These are phyloP conservation scores for Teratosphaeria nubilosa DNA, from an alignment of 2,329 filamentous ascomycete species.

Conservation along the genomic window DNA sequence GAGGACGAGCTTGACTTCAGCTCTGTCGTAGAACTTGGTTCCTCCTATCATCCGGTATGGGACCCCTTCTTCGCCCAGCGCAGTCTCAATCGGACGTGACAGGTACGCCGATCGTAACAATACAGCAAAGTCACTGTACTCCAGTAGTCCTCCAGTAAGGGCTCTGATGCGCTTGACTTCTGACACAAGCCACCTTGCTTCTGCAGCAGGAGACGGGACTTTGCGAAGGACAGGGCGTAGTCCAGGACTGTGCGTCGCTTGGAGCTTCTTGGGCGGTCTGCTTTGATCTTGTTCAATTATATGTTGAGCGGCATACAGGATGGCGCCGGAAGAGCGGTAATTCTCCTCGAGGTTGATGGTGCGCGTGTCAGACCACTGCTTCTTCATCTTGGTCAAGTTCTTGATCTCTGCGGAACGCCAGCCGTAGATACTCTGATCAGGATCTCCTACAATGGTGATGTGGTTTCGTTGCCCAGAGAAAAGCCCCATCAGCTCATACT, in stretches of 20 bases:
- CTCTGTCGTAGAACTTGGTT: conserved; percentile 80
- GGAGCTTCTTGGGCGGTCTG: conserved; percentile 68
- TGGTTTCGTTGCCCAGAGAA: conserved; percentile 61
- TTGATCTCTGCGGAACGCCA: conserved; percentile 88
- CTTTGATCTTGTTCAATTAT: conserved; percentile 84
- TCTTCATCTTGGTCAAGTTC: conserved; percentile 70
- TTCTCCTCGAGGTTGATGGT: conserved; percentile 86
- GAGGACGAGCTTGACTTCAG: conserved; percentile 75
- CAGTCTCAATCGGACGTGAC: conserved; percentile 76
- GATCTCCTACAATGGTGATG: conserved; percentile 94
- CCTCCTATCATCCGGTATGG: conserved; percentile 91
- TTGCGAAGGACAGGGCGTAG: conserved; percentile 71
- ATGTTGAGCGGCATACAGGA: conserved; percentile 67
- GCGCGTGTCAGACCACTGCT: conserved; percentile 65
- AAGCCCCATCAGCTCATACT: conserved; percentile 88
- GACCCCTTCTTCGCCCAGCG: conserved; percentile 69
- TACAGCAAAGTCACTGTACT: conserved; percentile 70
- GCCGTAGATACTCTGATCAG: conserved; percentile 95
- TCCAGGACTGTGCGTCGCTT: conserved; percentile 71
- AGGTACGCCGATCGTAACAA: conserved; percentile 74
- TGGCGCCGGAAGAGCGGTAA: conserved; percentile 81
- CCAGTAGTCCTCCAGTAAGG: conserved; percentile 64
- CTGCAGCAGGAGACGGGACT: conserved; percentile 57
- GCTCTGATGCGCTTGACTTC: conserved; percentile 64
- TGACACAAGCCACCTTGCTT: conserved; percentile 79